Evolutionary conservation across 345 rosid species (phyloP), one percentile per base, ranked within the genome.

Genomic region (Populus pruinosa): DNA sequence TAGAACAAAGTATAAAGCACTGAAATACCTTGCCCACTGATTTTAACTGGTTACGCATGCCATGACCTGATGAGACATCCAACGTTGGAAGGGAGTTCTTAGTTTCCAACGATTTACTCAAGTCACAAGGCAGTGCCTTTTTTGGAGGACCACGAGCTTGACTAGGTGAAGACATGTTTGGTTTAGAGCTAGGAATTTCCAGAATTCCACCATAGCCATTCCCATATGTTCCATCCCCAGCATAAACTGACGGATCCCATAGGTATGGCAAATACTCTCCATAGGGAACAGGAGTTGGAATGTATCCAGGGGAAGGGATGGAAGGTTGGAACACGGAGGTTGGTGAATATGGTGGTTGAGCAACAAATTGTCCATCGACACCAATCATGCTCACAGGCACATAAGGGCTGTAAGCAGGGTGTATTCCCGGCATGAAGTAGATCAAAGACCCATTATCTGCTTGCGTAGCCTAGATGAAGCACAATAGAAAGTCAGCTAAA

Each of bases 401-500:
- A 76, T 77, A 87, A 53, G 83, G 72, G 21, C 59, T 50, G 55
- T 82, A 82, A 69, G 76, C 43, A 1, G 87, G 71, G 77, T 83
- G 88, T 76, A 71, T 79, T 72, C 89, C 91, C 62, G 87, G 90
- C 71, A 82, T 73, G 77, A 83, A 18, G 70, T 87, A 87, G 36
- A 87, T 79, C 69, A 87, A 80, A 74, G 88, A 85, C 49, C 90
- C 92, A 84, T 88, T 84, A 61, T 87, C 89, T 17, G 88, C 81
- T 80, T 85, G 86, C 80, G 84, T 71, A 49, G 81, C 90, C 90
- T 89, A 59, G 16, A 50, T 23, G 25, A 72, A 67, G 10, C 18
- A 64, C 36, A 29, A 18, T 16, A 35, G 68, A 67, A 63, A 38
- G 55, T 25, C 27, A 76, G 74, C 61, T 35, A 44, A 56, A 25